Conservation (phyloP, 2,329 filamentous ascomycete species). For the Sporothrix sp. region DNA sequence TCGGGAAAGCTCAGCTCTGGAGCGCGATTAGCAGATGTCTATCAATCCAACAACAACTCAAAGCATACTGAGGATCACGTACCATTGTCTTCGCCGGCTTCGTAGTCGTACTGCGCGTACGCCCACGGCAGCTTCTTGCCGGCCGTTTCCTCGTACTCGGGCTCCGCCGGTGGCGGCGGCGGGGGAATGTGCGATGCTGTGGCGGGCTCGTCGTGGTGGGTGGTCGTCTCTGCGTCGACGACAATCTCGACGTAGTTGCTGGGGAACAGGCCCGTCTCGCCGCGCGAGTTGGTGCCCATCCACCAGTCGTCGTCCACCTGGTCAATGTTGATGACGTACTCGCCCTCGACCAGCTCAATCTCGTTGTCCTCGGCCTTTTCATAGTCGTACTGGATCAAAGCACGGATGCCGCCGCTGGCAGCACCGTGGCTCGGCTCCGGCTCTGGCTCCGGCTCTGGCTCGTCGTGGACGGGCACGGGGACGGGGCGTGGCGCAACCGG, state of each 20-base stretch:
- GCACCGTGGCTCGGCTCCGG: conserved; percentile 36
- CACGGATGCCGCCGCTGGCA: conserved; percentile 49
- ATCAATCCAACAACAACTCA: too few relatives aligned
- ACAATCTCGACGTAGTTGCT: conserved; percentile 93
- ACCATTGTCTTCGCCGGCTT: conserved; percentile 91
- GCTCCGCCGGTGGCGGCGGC: conserved; percentile 30
- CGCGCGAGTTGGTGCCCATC: conserved; percentile 81
- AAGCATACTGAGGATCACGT: too few relatives aligned
- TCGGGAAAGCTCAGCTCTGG: conserved; percentile 74
- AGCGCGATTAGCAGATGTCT: conserved; percentile 27
- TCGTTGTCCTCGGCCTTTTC: conserved; percentile 98
- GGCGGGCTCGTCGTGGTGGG: conserved; percentile 22
- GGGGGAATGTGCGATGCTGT: conserved; percentile 18
- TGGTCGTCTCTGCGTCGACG: conserved; percentile 28
- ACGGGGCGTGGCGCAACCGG: conserved; percentile 37
- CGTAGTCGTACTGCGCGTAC: conserved; percentile 87
- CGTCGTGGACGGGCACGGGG: conserved; percentile 40
- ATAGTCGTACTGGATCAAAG: conserved; percentile 86
- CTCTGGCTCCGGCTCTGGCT: conserved; percentile 55
- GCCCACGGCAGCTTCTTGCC: conserved; percentile 51
- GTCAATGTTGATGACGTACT: conserved; percentile 82
- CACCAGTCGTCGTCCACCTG: conserved; percentile 99
- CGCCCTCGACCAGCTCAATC: conserved; percentile 79
- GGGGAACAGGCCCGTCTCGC: conserved; percentile 85
- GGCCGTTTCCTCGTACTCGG: conserved; percentile 27